Evolutionary conservation across 306 rosid genomes (phyloP).

Genomic region (Carpinus viminea): DNA sequence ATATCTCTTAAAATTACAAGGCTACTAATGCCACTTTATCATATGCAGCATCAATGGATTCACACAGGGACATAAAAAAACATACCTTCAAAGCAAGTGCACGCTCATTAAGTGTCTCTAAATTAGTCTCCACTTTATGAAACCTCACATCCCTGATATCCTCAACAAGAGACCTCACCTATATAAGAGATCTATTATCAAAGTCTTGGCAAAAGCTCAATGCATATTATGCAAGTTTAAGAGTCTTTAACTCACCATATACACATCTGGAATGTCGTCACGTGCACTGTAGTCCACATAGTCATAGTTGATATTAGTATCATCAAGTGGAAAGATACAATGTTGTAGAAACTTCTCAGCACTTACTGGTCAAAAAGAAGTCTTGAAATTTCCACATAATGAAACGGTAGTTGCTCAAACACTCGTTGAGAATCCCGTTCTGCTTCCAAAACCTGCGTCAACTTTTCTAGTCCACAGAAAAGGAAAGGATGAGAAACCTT

Average conservation of each 20-base stretch:
- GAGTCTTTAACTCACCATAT: conserved; percentile 70
- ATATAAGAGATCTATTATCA: conserved; percentile 27
- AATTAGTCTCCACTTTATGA: conserved; percentile 87
- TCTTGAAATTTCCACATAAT: conserved; percentile 89
- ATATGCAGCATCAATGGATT: not conserved
- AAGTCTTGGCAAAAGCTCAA: conserved; percentile 15
- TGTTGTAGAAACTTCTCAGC: conserved; percentile 9
- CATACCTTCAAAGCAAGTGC: conserved; percentile 90
- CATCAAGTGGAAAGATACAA: conserved; percentile 18
- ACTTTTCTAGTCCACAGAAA: conserved; percentile 57
- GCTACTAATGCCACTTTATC: no score
- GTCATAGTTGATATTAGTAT: conserved; percentile 17
- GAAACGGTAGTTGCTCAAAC: conserved; percentile 84
- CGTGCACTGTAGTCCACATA: conserved; percentile 62
- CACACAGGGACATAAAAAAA: conserved; percentile 11
- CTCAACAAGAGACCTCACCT: conserved; percentile 93
- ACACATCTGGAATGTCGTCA: conserved; percentile 70
- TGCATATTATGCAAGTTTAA: conserved; percentile 14
- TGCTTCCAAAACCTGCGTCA: conserved; percentile 84
- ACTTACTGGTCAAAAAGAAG: conserved; percentile 81
- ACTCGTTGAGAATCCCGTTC: conserved; percentile 88
- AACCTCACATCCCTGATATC: conserved; percentile 91
- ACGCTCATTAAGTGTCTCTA: conserved; percentile 83
- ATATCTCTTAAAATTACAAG: no score
- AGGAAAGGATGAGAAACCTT: conserved; percentile 20